A percentile compares a stretch with the other conserved stretches of the same genome.
Evolutionary conservation across 805 yeast genomes (phyloP).

Genomic region (Yamadazyma paraphyllophila): DNA sequence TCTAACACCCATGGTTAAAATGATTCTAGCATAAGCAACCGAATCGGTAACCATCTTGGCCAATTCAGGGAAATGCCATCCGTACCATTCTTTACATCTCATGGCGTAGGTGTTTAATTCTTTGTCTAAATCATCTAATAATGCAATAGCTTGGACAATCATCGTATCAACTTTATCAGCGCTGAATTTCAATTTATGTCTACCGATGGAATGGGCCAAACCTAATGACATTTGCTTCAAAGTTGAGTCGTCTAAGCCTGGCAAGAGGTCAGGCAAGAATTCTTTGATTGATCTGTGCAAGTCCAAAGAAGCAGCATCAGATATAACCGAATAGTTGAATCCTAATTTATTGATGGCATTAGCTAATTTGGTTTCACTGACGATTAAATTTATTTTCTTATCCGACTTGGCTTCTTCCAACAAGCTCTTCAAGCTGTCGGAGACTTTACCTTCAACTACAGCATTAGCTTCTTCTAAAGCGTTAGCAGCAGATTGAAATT

Average conservation of each 20-base stretch:
- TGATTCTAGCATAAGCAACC: slow-evolving; percentile 92
- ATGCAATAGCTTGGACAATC: slow-evolving; percentile 98
- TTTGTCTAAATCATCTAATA: slow-evolving; percentile 94
- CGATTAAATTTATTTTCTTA: slow-evolving; percentile 84
- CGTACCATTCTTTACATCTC: slow-evolving; percentile 99
- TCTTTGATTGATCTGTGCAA: slow-evolving; percentile 94
- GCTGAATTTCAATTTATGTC: slow-evolving; percentile 95
- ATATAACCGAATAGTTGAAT: slow-evolving; percentile 79
- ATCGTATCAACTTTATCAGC: slow-evolving; percentile 98
- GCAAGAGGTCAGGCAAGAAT: slow-evolving; percentile 87
- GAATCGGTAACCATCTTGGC: slow-evolving; percentile 96
- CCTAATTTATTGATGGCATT: slow-evolving; percentile 95
- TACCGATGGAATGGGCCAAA: slow-evolving; percentile 97
- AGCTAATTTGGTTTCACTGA: slow-evolving; percentile 93
- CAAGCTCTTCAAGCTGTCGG: slow-evolving; percentile 74
- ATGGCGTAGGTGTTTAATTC: slow-evolving; percentile 97
- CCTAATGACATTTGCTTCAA: slow-evolving; percentile 95
- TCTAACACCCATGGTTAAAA: slow-evolving; percentile 91
- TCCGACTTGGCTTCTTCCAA: slow-evolving; percentile 74
- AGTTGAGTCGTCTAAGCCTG: slow-evolving; percentile 85
- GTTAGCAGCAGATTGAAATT: slow-evolving; percentile 89
- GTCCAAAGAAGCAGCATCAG: slow-evolving; percentile 94
- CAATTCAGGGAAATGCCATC: slow-evolving; percentile 99
- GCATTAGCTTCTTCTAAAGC: slow-evolving; percentile 95
- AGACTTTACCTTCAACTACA: slow-evolving; percentile 89